A percentile compares a stretch with the other conserved stretches of the same genome.
phyloP scores from a whole-genome alignment of 2,329 filamentous ascomycete species.

The Aureobasidium sp. region DNA sequence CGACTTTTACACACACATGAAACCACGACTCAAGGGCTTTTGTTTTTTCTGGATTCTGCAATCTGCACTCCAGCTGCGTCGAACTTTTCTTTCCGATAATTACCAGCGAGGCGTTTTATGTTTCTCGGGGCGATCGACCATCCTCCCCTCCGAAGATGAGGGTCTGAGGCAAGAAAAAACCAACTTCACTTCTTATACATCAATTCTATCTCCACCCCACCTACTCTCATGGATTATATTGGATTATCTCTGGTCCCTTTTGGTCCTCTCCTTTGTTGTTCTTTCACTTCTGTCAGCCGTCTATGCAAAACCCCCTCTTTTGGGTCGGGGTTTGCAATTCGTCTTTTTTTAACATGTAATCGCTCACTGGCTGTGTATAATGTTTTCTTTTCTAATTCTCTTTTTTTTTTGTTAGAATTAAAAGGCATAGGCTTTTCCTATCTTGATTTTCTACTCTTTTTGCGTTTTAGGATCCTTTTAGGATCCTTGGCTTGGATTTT shows the following conservation, averaged over 20 bases:
- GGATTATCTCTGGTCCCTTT: background rate
- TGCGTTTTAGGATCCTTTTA: background rate
- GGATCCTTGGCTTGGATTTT: background rate
- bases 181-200: background rate
- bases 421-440: background rate
- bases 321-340: background rate
- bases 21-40: background rate
- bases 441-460: background rate
- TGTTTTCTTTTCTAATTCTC: background rate
- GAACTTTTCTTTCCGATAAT: background rate
- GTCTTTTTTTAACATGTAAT: background rate
- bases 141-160: background rate
- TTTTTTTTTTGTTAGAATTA: background rate
- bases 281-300: background rate
- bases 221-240: background rate
- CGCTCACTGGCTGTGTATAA: slow-evolving; percentile 3
- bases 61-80: background rate
- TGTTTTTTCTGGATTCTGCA: background rate
- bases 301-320: background rate
- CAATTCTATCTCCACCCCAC: background rate
- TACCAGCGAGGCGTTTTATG: background rate
- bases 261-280: background rate
- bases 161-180: background rate
- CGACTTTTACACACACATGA: background rate
- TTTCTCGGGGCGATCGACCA: background rate